phyloP scores from a whole-genome alignment of 1,284 basidiomycete genomes.

The Fomitopsis betulina region DNA sequence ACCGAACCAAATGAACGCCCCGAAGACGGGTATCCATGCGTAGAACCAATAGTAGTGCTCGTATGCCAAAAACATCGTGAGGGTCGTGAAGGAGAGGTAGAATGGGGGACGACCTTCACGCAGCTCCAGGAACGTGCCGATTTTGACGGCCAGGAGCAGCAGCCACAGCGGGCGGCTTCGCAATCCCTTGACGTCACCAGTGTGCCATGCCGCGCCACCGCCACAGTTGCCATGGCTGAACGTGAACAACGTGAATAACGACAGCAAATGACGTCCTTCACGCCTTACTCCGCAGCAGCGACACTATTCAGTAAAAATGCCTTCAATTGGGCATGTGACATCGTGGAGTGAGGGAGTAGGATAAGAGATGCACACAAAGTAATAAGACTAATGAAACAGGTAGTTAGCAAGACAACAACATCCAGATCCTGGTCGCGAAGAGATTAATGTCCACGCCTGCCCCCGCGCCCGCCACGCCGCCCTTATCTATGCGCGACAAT shows the following conservation, averaged over 20 bases:
- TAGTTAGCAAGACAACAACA: conserved; percentile 1
- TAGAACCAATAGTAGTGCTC: conserved; percentile 50
- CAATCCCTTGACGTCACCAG: neutral
- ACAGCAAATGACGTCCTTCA: neutral
- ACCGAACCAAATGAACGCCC: conserved; percentile 64
- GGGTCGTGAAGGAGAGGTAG: neutral
- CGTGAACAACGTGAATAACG: no score
- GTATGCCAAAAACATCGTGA: conserved; percentile 6
- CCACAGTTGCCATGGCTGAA: neutral
- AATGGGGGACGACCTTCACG: neutral
- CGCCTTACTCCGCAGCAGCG: neutral
- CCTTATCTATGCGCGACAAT: neutral
- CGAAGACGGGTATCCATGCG: conserved; percentile 57
- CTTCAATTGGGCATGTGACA: neutral
- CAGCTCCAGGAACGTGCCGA: neutral
- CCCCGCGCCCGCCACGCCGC: neutral
- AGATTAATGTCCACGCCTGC: neutral
- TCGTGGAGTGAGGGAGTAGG: neutral
- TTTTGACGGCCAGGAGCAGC: neutral
- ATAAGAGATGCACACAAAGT: neutral
- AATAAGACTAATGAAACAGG: conserved; percentile 1
- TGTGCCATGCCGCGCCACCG: neutral
- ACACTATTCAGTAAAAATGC: no score
- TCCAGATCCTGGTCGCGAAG: neutral
- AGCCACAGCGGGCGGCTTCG: neutral